These are phyloP conservation scores for Lecanicillium sp. DNA, from an alignment of 2,329 filamentous ascomycete genomes.

Conservation along the genomic window DNA sequence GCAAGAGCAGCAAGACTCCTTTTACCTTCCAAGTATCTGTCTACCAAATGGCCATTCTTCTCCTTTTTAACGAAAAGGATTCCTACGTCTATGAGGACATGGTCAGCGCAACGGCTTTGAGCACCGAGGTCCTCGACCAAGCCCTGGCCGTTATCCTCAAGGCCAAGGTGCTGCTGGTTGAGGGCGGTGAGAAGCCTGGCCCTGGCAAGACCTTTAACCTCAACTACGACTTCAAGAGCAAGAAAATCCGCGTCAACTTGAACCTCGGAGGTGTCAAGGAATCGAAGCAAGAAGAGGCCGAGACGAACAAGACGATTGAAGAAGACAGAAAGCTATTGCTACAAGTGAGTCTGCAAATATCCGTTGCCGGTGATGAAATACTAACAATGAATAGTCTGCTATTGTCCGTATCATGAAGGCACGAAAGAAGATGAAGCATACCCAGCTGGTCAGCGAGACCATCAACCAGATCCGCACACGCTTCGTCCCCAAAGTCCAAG, in stretches of 20 bases:
- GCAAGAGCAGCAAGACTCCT: constrained; percentile 80
- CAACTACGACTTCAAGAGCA: constrained; percentile 95
- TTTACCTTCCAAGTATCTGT: constrained; percentile 97
- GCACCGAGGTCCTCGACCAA: constrained; percentile 77
- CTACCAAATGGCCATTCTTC: constrained; percentile 93
- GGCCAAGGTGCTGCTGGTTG: constrained; percentile 77
- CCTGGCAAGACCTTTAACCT: constrained; percentile 74
- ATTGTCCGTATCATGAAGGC: constrained; percentile 99
- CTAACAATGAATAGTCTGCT: constrained; percentile 62
- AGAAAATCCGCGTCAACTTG: constrained; percentile 95
- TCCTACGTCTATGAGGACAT: constrained; percentile 85
- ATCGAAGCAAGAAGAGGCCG: constrained; percentile 90
- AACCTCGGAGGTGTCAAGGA: constrained; percentile 94
- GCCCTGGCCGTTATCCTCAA: constrained; percentile 83
- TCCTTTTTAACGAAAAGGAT: constrained; percentile 91
- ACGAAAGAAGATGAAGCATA: constrained; percentile 97
- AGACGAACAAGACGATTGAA: constrained; percentile 99
- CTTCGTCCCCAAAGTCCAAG: constrained; percentile 85
- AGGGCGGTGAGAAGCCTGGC: constrained; percentile 63
- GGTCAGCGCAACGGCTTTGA: constrained; percentile 70
- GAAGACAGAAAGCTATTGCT: constrained; percentile 94
- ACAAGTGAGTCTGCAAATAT: constrained; percentile 59
- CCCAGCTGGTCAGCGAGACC: constrained; percentile 86
- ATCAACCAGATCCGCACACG: constrained; percentile 91
- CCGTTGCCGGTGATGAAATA: background rate